Evolutionary conservation across 495 filamentous ascomycete species (phyloP).

Genomic region (Penicillium paxilli): DNA sequence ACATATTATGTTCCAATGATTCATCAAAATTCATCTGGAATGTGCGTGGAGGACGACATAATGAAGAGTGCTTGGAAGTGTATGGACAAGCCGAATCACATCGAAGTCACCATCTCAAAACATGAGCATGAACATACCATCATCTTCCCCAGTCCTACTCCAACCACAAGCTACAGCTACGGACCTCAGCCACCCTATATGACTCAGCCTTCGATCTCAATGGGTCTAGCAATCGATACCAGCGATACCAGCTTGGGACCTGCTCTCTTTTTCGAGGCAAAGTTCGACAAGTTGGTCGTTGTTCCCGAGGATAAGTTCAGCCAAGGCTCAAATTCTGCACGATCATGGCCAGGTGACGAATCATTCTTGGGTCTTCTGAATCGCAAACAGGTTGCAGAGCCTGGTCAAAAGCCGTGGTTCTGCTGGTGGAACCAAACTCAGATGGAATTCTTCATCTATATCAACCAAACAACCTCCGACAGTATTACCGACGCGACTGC

Average conservation of each 20-base stretch:
- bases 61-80: conserved; percentile 73
- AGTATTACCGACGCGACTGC: conserved; percentile 28
- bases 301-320: conserved; percentile 52
- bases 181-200: conserved; percentile 72
- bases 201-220: conserved; percentile 35
- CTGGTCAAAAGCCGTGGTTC: conserved; percentile 76
- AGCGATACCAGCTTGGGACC: conserved; percentile 64
- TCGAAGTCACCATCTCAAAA: conserved; percentile 39
- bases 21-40: conserved; percentile 56
- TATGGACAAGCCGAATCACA: conserved; percentile 30
- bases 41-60: conserved; percentile 64
- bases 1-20: conserved; percentile 60
- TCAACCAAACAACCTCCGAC: conserved; percentile 54
- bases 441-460: conserved; percentile 81
- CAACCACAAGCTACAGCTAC: conserved; percentile 54
- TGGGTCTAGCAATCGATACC: conserved; percentile 67
- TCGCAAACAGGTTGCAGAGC: conserved; percentile 50
- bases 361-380: conserved; percentile 12
- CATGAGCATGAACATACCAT: conserved; percentile 23
- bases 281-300: conserved; percentile 83
- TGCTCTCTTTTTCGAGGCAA: conserved; percentile 68
- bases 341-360: conserved; percentile 29
- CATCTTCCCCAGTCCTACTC: conserved; percentile 27
- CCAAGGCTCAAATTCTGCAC: conserved; percentile 34
- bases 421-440: conserved; percentile 85